phyloP scores from a whole-genome alignment of 2,329 filamentous ascomycete genomes.

The Monilinia vaccinii-corymbosi region DNA sequence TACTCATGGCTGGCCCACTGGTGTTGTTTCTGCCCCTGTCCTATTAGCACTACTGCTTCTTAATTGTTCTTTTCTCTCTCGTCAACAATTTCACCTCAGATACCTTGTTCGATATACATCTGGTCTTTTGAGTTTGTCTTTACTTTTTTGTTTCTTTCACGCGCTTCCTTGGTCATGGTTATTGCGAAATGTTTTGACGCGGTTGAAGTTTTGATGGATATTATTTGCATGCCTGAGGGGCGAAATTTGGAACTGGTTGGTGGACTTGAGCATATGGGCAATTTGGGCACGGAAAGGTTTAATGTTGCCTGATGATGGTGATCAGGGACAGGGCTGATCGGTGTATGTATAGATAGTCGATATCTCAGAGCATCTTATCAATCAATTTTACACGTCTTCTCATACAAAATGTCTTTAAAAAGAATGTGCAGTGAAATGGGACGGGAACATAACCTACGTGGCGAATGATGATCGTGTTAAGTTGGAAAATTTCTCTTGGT shows the following conservation, averaged over 20 bases:
- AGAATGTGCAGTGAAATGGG: neutral
- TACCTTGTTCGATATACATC: slow-evolving; percentile 52
- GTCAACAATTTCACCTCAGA: slow-evolving; percentile 33
- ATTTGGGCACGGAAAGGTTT: slow-evolving; percentile 8
- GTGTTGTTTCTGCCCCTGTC: slow-evolving; percentile 30
- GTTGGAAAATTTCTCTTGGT: neutral
- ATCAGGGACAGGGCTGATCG: slow-evolving; percentile 6
- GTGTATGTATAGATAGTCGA: slow-evolving; percentile 18
- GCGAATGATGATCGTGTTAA: neutral
- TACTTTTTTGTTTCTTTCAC: neutral
- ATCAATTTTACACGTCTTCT: slow-evolving; percentile 11
- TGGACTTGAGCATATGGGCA: slow-evolving; percentile 5
- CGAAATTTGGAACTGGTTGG: slow-evolving; percentile 4
- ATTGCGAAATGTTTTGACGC: slow-evolving; percentile 14
- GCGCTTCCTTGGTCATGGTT: slow-evolving; percentile 7
- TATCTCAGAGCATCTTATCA: slow-evolving; percentile 14
- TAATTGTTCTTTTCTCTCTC: slow-evolving; percentile 25
- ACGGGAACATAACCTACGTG: neutral
- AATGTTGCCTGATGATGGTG: slow-evolving; percentile 5
- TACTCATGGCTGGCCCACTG: slow-evolving; percentile 30
- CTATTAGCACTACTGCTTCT: slow-evolving; percentile 22
- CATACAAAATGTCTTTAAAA: neutral
- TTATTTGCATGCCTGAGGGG: slow-evolving; percentile 11
- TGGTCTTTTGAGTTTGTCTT: slow-evolving; percentile 17
- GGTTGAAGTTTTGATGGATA: slow-evolving; percentile 13